phyloP scores from a whole-genome alignment of 148 eudicot genomes.

The Nepenthes gracilis region DNA sequence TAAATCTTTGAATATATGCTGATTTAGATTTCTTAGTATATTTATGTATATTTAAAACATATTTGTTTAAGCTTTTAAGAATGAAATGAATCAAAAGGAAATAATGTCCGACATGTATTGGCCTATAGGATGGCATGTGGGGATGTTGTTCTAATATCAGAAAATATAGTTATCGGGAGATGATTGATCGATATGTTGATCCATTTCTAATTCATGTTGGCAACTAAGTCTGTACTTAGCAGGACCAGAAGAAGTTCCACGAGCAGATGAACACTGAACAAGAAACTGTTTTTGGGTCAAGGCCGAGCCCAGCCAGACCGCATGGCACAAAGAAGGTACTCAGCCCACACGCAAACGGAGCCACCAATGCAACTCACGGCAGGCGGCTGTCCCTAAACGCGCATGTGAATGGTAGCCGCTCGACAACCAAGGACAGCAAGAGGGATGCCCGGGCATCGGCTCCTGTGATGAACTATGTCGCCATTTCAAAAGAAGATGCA shows the following conservation, averaged over 20 bases:
- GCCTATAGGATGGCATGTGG: too few species aligned
- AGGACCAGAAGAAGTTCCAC: conserved; percentile 91
- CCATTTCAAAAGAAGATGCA: conserved; percentile 71
- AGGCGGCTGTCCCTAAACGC: conserved; percentile 58
- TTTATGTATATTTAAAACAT: too few species aligned
- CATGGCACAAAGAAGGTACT: conserved; percentile 53
- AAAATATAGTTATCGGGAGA: too few species aligned
- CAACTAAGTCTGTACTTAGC: conserved; percentile 2
- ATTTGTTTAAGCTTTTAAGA: too few species aligned
- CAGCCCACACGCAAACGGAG: conserved; percentile 83
- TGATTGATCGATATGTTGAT: too few species aligned
- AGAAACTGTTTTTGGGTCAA: conserved; percentile 56
- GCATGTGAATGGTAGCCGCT: conserved; percentile 58
- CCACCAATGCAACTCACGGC: conserved; percentile 50
- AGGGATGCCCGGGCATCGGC: conserved; percentile 57
- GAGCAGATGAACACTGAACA: conserved; percentile 59
- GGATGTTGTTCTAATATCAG: too few species aligned
- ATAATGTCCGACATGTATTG: too few species aligned
- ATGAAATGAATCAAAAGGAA: too few species aligned
- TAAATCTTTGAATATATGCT: too few species aligned
- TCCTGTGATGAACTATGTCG: conserved; percentile 59
- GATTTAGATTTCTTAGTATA: too few species aligned
- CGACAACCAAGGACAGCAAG: conserved; percentile 56
- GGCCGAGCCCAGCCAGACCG: conserved; percentile 82
- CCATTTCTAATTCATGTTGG: too few species aligned